Evolutionary conservation across 371 early-diverging fungal species (phyloP).

Genomic region (Thermomucor indicae-seudaticae): DNA sequence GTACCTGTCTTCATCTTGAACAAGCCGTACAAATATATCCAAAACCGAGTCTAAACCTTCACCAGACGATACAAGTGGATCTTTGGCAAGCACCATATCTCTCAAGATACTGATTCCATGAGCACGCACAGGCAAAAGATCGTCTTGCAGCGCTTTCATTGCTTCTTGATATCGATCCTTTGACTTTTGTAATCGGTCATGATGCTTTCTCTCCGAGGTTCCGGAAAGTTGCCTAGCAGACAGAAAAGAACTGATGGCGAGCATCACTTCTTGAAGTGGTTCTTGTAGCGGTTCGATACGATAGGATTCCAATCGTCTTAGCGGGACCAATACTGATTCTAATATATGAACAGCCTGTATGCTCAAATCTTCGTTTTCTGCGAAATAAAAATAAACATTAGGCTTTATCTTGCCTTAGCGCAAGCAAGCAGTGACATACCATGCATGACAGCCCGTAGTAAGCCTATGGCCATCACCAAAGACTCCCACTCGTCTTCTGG

Average conservation of each 20-base stretch:
- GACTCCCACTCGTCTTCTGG: constrained; percentile 42
- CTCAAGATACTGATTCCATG: constrained; percentile 80
- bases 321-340: constrained; percentile 44
- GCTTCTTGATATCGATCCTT: constrained; percentile 65
- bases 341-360: constrained; percentile 45
- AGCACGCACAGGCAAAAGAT: constrained; percentile 82
- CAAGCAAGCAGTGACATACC: constrained; percentile 16
- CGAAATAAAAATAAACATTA: background rate
- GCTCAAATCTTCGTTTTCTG: constrained; percentile 52
- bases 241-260: constrained; percentile 44
- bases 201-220: constrained; percentile 14
- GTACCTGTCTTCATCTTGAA: constrained; percentile 76
- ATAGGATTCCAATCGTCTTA: constrained; percentile 52
- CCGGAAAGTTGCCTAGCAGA: constrained; percentile 28
- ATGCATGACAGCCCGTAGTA: constrained; percentile 45
- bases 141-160: constrained; percentile 73
- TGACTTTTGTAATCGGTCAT: constrained; percentile 29
- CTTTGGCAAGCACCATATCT: constrained; percentile 68
- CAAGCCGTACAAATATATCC: constrained; percentile 71
- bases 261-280: constrained; percentile 54
- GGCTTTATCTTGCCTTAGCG: background rate
- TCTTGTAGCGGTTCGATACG: constrained; percentile 47
- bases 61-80: constrained; percentile 43
- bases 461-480: constrained; percentile 32
- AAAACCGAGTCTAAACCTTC: constrained; percentile 61